Base-by-base conservation (phyloP, 768 basidiomycete species). In the Exsudoporus frostii region DNA sequence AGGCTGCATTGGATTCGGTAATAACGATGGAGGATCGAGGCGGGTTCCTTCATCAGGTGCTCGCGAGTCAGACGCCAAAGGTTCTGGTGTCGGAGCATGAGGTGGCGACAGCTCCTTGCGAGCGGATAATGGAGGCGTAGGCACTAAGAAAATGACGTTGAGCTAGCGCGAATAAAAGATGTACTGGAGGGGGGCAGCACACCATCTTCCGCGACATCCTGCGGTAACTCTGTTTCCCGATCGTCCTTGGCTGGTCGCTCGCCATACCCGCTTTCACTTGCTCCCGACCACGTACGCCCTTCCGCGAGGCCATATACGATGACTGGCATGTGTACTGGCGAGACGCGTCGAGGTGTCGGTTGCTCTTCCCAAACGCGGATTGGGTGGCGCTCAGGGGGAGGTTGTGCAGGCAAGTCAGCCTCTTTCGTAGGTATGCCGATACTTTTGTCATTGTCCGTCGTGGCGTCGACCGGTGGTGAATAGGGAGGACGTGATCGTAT, bases 281-380 rank as follows among this genome's bases (percentile, higher is more conserved):
- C 17, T 36, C 14, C 29, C 8, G n/a, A 36, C 50, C 48, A 51
- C 9, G 37, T 10, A 32, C n/a, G 32, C 9, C n/a, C 19, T 29
- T 55, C 43, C 9, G 20, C 5, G 24, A 39, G 44, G 37, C 13
- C 36, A 38, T 32, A 44, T 14, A 32, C 14, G 29, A 53, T 38
- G 50, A 13, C 19, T 41, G 39, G 14, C 17, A 45, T 29, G 27
- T 29, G 49, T 39, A 45, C 27, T 14, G 56, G 62, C 13, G 60
- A 57, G 53, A 62, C 39, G 27, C 46, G 63, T 37, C 32, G 57
- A 39, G 24, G 4, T 27, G 41, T 43, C 2, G 57, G 52, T 34
- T 48, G 57, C 5, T 63, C 65, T 55, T 66, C 65, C 65, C 65
- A 66, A 45, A 66, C 60, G n/a, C 65, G 66, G 33, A 63, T 54